Evolutionary conservation across 176 grass and related monocot species (phyloP), one percentile per base, ranked within the genome.

Genomic region (Oryza australiensis): DNA sequence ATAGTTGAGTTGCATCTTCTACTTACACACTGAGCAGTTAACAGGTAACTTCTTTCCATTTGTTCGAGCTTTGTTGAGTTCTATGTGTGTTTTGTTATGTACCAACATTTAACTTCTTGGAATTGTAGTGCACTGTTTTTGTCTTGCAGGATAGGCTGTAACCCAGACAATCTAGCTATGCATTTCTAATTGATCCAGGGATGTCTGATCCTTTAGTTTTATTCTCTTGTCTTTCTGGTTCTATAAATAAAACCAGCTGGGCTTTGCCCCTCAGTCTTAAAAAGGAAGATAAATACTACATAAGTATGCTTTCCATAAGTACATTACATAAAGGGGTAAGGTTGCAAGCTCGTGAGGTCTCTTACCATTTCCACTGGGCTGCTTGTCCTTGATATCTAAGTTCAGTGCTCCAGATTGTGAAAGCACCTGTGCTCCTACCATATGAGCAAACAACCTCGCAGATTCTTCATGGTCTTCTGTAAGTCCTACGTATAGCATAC

Each of bases 371-470:
- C 80, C 68, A 26, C 55, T 83, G 23, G 68, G 71, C 34, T 46
- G 26, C 53, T 87, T 75, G 68, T 80, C 75, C 57, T 92, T 79
- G 79, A 89, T 73, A 90, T 91, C 83, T 59, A 90, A 89, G 76
- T 86, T 83, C 42, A 90, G 65, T 20, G 82, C 66, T 76, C 89
- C 81, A 73, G 87, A 99, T 26, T 90, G 93, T 70, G 91, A 94
- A 77, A 99, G 93, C 43, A 95, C 89, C 84, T 99, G 96, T 63
- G 96, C 91, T 80, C 93, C 96, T 82, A 99, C 96, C 91, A 99
- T 88, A 83, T 90, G 90, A 78, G 86, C 89, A 91, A 99, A 99
- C 89, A 99, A 87, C 20, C 88, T 87, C 3, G 91, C 91, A 42
- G 93, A 99, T 88, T 93, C 92, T 86, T 99, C 90, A 89, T 96